Percentiles rank a stretch among this genome's conserved stretches.
Evolutionary conservation across 768 basidiomycete species (phyloP).

Genomic region (Naganishia friedmannii): DNA sequence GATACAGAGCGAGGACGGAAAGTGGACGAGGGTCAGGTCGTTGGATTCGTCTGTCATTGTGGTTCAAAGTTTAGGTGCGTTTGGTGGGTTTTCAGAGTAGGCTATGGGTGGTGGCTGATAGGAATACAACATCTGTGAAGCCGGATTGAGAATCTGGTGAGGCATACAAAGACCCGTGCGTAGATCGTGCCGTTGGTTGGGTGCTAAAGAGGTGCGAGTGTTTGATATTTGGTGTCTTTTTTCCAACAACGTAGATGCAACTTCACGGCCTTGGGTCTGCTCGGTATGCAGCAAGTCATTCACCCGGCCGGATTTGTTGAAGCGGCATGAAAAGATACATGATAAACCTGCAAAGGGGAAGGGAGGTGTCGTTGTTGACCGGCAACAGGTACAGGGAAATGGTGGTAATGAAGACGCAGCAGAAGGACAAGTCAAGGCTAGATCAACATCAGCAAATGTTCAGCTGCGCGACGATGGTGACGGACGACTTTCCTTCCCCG

Average conservation of each 20-base stretch:
- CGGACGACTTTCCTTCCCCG: neutral
- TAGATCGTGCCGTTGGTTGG: neutral
- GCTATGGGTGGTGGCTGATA: neutral
- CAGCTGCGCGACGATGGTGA: neutral
- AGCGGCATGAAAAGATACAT: conserved; percentile 25
- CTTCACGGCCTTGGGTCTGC: conserved; percentile 15
- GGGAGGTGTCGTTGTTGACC: neutral
- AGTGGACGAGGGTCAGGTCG: conserved; percentile 11
- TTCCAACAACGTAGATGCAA: neutral
- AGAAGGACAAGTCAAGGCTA: neutral
- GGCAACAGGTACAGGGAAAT: neutral
- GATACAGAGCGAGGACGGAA: neutral
- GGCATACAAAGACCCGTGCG: conserved; percentile 20
- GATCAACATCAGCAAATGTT: neutral
- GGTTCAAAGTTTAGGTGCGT: conserved; percentile 14
- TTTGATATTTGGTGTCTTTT: neutral
- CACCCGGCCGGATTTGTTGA: conserved; percentile 9
- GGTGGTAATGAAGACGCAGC: neutral
- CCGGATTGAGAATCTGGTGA: conserved; percentile 23
- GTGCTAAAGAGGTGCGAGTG: neutral
- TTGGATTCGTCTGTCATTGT: conserved; percentile 18
- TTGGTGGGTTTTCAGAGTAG: neutral
- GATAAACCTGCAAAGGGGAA: neutral
- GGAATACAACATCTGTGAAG: neutral
- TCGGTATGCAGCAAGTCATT: conserved; percentile 17